Evolutionary conservation across 352 stramenopile species (phyloP).

Genomic region (Paralagenidium karlingii): DNA sequence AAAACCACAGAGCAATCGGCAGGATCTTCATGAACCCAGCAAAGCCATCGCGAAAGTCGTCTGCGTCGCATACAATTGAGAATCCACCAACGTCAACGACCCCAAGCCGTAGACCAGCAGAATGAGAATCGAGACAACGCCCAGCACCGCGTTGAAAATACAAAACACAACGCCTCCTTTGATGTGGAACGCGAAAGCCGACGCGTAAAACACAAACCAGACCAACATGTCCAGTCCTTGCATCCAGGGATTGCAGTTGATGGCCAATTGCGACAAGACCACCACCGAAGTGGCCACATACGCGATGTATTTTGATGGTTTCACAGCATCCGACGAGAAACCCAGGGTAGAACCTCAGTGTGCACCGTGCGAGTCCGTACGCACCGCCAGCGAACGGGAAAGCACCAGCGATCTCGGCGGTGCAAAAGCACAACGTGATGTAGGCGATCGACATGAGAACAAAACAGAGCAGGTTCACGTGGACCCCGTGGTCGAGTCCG

Average conservation of each 20-base stretch:
- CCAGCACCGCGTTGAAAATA: conserved; percentile 9
- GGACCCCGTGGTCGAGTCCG: conserved; percentile 21
- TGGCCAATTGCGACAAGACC: conserved; percentile 17
- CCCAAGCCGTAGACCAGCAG: conserved; percentile 9
- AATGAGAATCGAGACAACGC: conserved; percentile 3
- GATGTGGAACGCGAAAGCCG: conserved; percentile 10
- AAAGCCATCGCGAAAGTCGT: conserved; percentile 8
- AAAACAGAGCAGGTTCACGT: conserved; percentile 22
- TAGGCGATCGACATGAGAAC: conserved; percentile 22
- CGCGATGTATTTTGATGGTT: conserved; percentile 25
- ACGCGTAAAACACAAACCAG: conserved; percentile 7
- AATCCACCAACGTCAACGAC: conserved; percentile 3
- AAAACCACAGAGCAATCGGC: conserved; percentile 25
- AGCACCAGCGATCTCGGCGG: conserved; percentile 25
- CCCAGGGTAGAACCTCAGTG: conserved; percentile 22
- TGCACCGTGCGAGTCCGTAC: conserved; percentile 24
- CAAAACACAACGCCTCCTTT: conserved; percentile 11
- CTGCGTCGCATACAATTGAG: too few species aligned
- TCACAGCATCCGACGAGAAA: conserved; percentile 38
- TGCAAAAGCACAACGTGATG: conserved; percentile 22
- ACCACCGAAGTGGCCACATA: conserved; percentile 23
- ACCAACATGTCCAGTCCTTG: conserved; percentile 8
- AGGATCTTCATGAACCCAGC: conserved; percentile 18
- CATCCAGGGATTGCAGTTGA: conserved; percentile 4
- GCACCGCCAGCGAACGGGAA: conserved; percentile 30